Percentiles rank a stretch among this genome's conserved stretches.
Conservation (phyloP, 2,329 filamentous ascomycete species). For the Diaporthe nobilis region DNA sequence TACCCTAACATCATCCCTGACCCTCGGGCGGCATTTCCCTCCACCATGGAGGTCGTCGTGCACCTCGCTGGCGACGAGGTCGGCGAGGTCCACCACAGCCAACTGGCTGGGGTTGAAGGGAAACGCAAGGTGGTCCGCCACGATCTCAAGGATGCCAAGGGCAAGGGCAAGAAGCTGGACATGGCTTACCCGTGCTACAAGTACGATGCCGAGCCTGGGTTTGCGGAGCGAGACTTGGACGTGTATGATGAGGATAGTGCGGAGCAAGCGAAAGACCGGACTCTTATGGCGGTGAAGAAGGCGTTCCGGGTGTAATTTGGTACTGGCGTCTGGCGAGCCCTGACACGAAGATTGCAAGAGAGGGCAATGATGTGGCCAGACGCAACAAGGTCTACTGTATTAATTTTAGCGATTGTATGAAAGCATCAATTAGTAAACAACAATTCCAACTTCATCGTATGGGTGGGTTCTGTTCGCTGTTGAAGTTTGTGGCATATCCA, state of each 20-base stretch:
- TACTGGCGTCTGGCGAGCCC: constrained; percentile 46
- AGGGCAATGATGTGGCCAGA: not conserved
- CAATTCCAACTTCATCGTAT: not conserved
- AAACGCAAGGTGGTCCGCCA: constrained; percentile 54
- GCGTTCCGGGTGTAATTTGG: constrained; percentile 66
- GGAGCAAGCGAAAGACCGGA: constrained; percentile 78
- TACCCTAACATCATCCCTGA: constrained; percentile 62
- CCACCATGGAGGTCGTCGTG: constrained; percentile 55
- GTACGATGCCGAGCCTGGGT: constrained; percentile 70
- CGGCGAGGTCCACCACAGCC: constrained; percentile 57
- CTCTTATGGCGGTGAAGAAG: constrained; percentile 69
- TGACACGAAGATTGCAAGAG: not conserved
- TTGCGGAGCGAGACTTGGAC: constrained; percentile 79
- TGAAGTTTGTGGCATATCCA: not conserved
- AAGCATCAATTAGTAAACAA: too few relatives aligned
- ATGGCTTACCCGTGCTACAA: constrained; percentile 57
- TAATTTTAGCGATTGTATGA: not conserved
- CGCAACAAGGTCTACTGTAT: not conserved
- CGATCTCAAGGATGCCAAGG: constrained; percentile 54
- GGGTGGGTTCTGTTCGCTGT: too few relatives aligned
- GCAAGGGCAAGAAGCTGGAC: constrained; percentile 53
- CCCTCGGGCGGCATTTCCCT: constrained; percentile 57
- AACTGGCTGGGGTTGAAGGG: constrained; percentile 62
- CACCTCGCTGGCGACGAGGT: constrained; percentile 58
- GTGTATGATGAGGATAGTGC: constrained; percentile 76